phyloP scores from a whole-genome alignment of 2,329 filamentous ascomycete species.

The Hirsutella rhossiliensis region DNA sequence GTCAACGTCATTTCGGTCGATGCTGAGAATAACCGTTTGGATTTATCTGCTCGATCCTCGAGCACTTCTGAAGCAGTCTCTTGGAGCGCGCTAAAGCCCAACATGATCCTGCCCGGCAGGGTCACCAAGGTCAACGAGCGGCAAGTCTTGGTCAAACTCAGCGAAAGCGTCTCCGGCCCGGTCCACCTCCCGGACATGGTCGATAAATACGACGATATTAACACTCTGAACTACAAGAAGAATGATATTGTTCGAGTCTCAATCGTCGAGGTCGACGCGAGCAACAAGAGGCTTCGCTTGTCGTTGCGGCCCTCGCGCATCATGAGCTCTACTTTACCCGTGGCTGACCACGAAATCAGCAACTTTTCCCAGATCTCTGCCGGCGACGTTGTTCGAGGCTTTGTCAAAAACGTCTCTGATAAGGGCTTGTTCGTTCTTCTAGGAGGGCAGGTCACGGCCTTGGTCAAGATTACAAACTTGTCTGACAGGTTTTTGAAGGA shows the following conservation, averaged over 20 bases:
- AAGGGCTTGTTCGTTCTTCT: conserved; percentile 82
- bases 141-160: conserved; percentile 75
- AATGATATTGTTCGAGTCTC: conserved; percentile 85
- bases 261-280: conserved; percentile 64
- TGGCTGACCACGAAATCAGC: conserved; percentile 71
- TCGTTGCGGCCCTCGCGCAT: conserved; percentile 82
- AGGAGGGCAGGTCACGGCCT: conserved; percentile 68
- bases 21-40: conserved; percentile 58
- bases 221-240: conserved; percentile 63
- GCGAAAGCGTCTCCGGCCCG: conserved; percentile 65
- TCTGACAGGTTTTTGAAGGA: conserved; percentile 89
- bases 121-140: conserved; percentile 79
- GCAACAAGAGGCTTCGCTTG: conserved; percentile 74
- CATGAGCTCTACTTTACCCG: conserved; percentile 68
- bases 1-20: conserved; percentile 70
- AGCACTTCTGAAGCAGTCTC: conserved; percentile 36
- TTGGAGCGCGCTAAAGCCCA: conserved; percentile 61
- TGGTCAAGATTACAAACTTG: conserved; percentile 77
- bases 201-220: conserved; percentile 76
- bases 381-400: conserved; percentile 77
- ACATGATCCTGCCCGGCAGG: conserved; percentile 71
- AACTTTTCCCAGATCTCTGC: conserved; percentile 57
- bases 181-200: conserved; percentile 73
- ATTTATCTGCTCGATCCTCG: conserved; percentile 67
- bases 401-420: conserved; percentile 80